Base-by-base conservation (phyloP, 345 rosid genomes). In the Linum tenue region DNA sequence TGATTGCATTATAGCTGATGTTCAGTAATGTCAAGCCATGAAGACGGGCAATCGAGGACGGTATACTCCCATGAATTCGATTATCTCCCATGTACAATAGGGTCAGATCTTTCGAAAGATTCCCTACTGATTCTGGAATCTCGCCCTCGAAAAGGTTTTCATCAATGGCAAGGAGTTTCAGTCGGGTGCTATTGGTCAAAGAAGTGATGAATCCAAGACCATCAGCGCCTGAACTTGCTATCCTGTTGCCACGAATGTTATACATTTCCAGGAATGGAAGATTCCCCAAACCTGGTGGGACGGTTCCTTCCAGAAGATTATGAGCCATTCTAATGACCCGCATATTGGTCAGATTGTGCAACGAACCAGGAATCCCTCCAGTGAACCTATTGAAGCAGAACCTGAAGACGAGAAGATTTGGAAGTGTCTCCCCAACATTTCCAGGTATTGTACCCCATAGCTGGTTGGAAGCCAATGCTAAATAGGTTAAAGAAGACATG, bases 301-400 rank as follows among this genome's bases (percentile, higher is more conserved):
- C 69, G 11, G 71, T 72, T 55, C 83, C 83, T 66, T 75, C 75
- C 5, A 77, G 51, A 63, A 70, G 75, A 14, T 77, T 82, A 5
- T 50, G 53, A 1, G 77, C 78, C 59, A 77, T 65, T 0, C 80
- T 77, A 16, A 82, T 79, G 1, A 64, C 59, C 38, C 67, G 56
- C 6, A 82, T 72, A 15, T 82, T 73, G 42, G 85, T 77, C 65
- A 77, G 78, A 40, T 79, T 82, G 64, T 77, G 67, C 64, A 82
- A 41, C 64, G 85, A 82, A 22, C 63, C 72, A 5, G 85, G 85
- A 55, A 79, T 72, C 37, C 42, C 37, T 40, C 83, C 85, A 0
- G 56, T 72, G 73, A 82, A 82, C 16, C 71, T 77, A 65, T 82
- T 82, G 55, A 76, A 56, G 66, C 83, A 79, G 35, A 77, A 14